These are phyloP conservation scores for Tulasnella sp. DNA, from an alignment of 768 basidiomycete species.

Conservation along the genomic window DNA sequence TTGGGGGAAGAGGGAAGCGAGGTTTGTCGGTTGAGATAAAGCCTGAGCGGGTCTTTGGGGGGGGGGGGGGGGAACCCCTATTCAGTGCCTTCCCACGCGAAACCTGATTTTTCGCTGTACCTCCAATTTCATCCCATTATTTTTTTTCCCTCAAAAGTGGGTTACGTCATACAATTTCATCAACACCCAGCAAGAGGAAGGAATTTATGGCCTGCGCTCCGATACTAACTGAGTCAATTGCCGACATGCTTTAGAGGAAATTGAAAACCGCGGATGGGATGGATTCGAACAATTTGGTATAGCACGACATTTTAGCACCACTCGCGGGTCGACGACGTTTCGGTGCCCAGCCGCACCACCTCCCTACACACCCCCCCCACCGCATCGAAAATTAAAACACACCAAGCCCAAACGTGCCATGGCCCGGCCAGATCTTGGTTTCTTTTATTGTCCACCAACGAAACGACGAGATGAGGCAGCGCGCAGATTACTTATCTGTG, in stretches of 20 bases:
- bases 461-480: not conserved
- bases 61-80: not conserved
- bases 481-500: constrained; percentile 9
- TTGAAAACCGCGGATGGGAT: not conserved
- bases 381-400: not conserved
- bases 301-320: not conserved
- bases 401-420: not conserved
- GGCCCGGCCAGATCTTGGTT: not conserved
- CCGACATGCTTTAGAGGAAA: not conserved
- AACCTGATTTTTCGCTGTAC: not conserved
- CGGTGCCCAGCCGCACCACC: not conserved
- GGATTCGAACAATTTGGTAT: not conserved
- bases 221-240: not conserved
- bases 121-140: not conserved
- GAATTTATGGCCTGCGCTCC: not conserved
- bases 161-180: constrained; percentile 8
- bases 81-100: not conserved
- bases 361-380: not conserved
- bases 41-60: constrained; percentile 1
- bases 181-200: not conserved
- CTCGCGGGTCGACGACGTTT: not conserved
- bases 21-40: constrained; percentile 11
- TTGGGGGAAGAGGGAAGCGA: constrained; percentile 1
- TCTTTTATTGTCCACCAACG: not conserved
- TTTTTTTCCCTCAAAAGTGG: not conserved